Conservation (phyloP, 768 basidiomycete species). For the Leccinellum albellum region DNA sequence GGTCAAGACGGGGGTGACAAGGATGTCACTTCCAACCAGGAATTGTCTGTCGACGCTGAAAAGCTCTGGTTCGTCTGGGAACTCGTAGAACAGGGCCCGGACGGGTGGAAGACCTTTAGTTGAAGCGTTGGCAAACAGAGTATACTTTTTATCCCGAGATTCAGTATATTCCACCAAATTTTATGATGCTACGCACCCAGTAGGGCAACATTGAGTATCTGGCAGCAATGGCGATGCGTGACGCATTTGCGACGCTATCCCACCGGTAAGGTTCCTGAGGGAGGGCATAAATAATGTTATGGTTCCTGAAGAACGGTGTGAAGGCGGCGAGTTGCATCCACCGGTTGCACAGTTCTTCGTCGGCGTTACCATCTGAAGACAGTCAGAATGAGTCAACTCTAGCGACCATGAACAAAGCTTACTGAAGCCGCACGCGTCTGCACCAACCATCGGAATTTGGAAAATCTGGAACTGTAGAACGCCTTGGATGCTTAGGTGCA, state of each 20-base stretch:
- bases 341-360: slow-evolving; percentile 78
- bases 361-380: slow-evolving; percentile 51
- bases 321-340: slow-evolving; percentile 90
- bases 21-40: slow-evolving; percentile 63
- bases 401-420: not conserved
- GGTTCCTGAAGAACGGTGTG: slow-evolving; percentile 79
- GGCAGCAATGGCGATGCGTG: slow-evolving; percentile 64
- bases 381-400: not conserved
- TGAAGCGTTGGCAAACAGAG: slow-evolving; percentile 69
- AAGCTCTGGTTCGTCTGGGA: slow-evolving; percentile 64
- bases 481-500: slow-evolving; percentile 69
- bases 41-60: slow-evolving; percentile 66
- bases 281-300: slow-evolving; percentile 61
- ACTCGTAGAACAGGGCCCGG: slow-evolving; percentile 75
- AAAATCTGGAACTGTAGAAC: slow-evolving; percentile 80
- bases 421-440: slow-evolving; percentile 52
- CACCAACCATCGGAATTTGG: slow-evolving; percentile 81
- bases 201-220: slow-evolving; percentile 74
- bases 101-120: slow-evolving; percentile 64
- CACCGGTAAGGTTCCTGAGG: slow-evolving; percentile 81
- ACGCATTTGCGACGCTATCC: slow-evolving; percentile 75
- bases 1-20: slow-evolving; percentile 71
- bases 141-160: slow-evolving; percentile 47
- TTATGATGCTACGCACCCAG: slow-evolving; percentile 50
- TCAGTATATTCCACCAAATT: not conserved